Evolutionary conservation across 2,329 filamentous ascomycete species (phyloP).

Genomic region (Fusarium phyllophilum): DNA sequence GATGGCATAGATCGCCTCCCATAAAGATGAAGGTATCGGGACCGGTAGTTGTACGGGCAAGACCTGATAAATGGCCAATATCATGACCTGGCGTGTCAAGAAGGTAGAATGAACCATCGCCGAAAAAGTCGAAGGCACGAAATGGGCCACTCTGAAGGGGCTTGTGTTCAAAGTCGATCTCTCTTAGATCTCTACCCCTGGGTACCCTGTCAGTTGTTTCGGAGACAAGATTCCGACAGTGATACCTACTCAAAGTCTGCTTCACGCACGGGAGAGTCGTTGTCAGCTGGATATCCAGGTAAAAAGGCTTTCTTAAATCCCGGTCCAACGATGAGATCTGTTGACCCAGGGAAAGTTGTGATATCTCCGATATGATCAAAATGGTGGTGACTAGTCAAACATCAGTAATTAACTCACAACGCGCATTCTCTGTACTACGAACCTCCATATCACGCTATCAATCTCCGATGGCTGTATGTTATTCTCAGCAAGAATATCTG

Average conservation of each 20-base stretch:
- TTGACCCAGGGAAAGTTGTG: slow-evolving; percentile 19
- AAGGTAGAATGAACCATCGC: slow-evolving; percentile 28
- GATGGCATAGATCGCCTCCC: slow-evolving; percentile 18
- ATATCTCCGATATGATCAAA: slow-evolving; percentile 30
- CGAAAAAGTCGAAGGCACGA: slow-evolving; percentile 23
- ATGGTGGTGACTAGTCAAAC: slow-evolving; percentile 8
- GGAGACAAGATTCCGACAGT: rapidly evolving
- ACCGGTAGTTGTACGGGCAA: slow-evolving; percentile 11
- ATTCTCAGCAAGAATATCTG: slow-evolving; percentile 9
- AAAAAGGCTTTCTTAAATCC: slow-evolving; percentile 23
- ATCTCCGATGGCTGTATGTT: background rate
- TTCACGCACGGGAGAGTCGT: slow-evolving; percentile 2
- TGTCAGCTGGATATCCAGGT: slow-evolving; percentile 19
- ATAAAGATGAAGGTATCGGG: slow-evolving; percentile 11
- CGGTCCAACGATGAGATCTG: slow-evolving; percentile 23
- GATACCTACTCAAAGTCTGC: slow-evolving; percentile 9
- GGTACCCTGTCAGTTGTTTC: rapidly evolving
- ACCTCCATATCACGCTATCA: slow-evolving; percentile 32
- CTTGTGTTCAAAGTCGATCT: slow-evolving; percentile 13
- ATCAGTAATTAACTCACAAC: background rate
- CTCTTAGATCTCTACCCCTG: slow-evolving; percentile 7
- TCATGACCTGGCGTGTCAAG: slow-evolving; percentile 24
- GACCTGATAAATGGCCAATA: slow-evolving; percentile 15
- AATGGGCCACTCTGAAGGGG: slow-evolving; percentile 7
- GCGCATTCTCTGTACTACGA: rapidly evolving